These are phyloP conservation scores for Sporobolus alterniflorus DNA, from an alignment of 202 grass and related monocot species.

Conservation along the genomic window DNA sequence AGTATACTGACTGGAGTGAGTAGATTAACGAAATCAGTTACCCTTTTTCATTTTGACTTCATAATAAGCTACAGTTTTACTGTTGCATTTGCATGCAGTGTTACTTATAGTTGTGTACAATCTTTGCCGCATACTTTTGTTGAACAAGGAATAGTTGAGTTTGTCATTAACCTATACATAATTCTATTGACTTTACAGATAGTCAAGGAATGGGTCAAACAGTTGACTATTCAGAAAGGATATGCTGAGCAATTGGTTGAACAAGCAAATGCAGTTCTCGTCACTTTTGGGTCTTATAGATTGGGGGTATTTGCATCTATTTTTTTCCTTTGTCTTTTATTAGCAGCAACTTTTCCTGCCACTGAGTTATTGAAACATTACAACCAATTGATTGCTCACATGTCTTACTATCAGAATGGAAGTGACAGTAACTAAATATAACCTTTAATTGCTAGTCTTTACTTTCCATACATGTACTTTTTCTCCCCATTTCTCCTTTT, in stretches of 20 bases:
- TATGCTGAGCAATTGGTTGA: conserved; percentile 79
- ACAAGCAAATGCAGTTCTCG: conserved; percentile 87
- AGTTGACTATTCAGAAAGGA: conserved; percentile 77
- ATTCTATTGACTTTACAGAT: conserved; percentile 62
- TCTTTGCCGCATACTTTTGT: not conserved
- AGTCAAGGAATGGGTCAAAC: conserved; percentile 86
- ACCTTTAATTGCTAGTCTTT: not conserved
- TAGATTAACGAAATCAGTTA: not conserved
- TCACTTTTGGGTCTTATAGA: conserved; percentile 94
- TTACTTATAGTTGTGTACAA: not conserved
- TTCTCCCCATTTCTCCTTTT: not conserved
- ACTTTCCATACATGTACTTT: not conserved
- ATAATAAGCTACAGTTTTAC: not conserved
- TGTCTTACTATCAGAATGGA: conserved; percentile 18
- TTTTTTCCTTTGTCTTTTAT: conserved; percentile 17
- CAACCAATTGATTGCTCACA: conserved; percentile 1
- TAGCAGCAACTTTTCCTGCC: not conserved
- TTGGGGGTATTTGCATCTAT: conserved; percentile 71
- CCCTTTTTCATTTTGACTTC: not conserved
- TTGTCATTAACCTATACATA: not conserved
- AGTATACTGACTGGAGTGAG: not conserved
- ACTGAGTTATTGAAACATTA: not conserved
- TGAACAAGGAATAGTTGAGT: no score
- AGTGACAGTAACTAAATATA: not conserved
- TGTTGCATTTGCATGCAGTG: not conserved